phyloP scores from a whole-genome alignment of 768 basidiomycete genomes.

The Mycena amicta region DNA sequence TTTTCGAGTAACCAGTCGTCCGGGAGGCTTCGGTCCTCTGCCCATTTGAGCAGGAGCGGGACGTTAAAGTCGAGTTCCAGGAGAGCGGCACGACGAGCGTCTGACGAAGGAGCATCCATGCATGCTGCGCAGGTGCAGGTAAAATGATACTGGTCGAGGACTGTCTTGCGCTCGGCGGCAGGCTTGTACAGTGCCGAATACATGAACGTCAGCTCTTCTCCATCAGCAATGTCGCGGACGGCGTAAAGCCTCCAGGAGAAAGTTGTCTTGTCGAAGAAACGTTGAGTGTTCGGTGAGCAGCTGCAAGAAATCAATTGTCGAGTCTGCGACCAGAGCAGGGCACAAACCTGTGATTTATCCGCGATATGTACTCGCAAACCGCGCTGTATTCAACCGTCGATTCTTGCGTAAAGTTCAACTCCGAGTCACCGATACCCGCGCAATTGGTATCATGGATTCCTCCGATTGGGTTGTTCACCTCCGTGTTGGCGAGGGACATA shows the following conservation, averaged over 20 bases:
- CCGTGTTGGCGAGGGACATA: neutral
- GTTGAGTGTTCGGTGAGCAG: neutral
- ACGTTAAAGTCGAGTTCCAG: neutral
- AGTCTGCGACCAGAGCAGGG: neutral
- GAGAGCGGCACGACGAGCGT: constrained; percentile 10
- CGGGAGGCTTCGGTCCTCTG: neutral
- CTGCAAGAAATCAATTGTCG: neutral
- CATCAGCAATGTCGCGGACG: neutral
- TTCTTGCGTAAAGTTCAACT: neutral
- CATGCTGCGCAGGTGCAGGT: constrained; percentile 37
- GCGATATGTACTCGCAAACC: constrained; percentile 23
- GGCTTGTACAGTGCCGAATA: neutral
- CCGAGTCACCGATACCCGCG: neutral
- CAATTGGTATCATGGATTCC: neutral
- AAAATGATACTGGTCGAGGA: neutral
- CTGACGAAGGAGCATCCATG: constrained; percentile 18
- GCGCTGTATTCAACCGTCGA: constrained; percentile 9
- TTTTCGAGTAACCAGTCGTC: constrained; percentile 9
- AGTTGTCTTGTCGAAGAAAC: neutral
- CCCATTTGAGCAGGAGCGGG: neutral
- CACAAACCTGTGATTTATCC: constrained; percentile 25
- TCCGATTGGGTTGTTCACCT: neutral
- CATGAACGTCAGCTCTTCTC: neutral
- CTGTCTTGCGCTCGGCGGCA: neutral
- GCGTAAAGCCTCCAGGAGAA: neutral